Evolutionary conservation across 495 filamentous ascomycete genomes (phyloP), one percentile per base, ranked within the genome.

Genomic region (Venustampulla echinocandica): DNA sequence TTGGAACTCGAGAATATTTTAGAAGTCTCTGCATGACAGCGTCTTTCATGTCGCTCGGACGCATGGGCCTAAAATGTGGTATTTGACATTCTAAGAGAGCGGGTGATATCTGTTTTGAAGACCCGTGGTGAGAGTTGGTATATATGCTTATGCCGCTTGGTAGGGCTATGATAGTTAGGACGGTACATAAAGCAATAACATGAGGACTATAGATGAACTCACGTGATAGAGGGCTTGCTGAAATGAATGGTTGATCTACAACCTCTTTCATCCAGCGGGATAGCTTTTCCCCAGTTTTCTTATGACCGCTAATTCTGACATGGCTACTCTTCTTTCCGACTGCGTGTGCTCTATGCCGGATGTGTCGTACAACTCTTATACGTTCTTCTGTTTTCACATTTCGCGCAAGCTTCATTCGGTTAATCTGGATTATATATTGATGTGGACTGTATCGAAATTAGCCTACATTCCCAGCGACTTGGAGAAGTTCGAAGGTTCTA

Each of bases 61-160:
- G 23, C 39, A 22, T 24, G 18, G 19, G 13, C 27, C 27, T 17
- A 18, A n/a, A 14, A 1, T 10, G 10, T 32, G n/a, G n/a, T 20
- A 6, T 9, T 20, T 40, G 37, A 40, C 22, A 3, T 17, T 40
- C 22, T 17, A 22, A 40, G 17, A 4, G 3, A 40, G n/a, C 20
- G 4, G 20, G n/a, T 10, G 9, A 34, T 18, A 21, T 20, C 20
- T 5, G 15, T 17, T 45, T 22, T 30, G 18, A 10, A 15, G 27
- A 17, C 18, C 20, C 45, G 20, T 10, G 38, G n/a, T 15, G 17
- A 42, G 47, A 49, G 27, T 44, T 30, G 1, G 41, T 44, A 17
- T 44, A 33, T 44, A 49, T 35, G 47, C 47, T 49, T 18, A 43
- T 36, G 47, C 19, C 24, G 38, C 28, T 43, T 49, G 47, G 39